These are phyloP conservation scores for Labyrinthula sp. DNA, from an alignment of 352 stramenopile genomes.

Conservation along the genomic window DNA sequence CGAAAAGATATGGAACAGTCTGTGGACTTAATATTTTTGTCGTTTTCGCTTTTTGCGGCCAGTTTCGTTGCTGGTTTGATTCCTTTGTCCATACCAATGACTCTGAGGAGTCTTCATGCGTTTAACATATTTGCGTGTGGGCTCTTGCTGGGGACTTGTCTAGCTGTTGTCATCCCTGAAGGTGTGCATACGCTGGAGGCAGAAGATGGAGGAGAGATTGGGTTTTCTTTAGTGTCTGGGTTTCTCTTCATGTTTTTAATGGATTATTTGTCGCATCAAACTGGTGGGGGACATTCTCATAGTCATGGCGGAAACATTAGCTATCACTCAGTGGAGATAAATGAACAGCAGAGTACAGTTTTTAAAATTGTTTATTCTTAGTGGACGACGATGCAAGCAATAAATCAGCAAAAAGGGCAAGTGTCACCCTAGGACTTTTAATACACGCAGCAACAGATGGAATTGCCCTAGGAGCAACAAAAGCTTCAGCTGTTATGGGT, in stretches of 20 bases:
- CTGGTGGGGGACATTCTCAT: background rate
- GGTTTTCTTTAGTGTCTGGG: conserved; percentile 8
- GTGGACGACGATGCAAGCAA: background rate
- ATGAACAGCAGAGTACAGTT: background rate
- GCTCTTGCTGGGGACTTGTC: conserved; percentile 14
- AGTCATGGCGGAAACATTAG: background rate
- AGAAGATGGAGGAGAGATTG: background rate
- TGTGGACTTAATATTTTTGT: no score
- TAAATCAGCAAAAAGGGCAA: conserved; percentile 12
- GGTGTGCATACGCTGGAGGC: conserved; percentile 14
- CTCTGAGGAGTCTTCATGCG: background rate
- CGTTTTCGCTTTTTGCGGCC: no score
- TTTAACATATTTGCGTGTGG: conserved; percentile 10
- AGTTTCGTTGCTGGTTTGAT: conserved; percentile 15
- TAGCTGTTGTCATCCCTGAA: conserved; percentile 22
- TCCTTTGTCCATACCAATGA: conserved; percentile 12
- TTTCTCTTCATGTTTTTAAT: conserved; percentile 24
- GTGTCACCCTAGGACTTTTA: conserved; percentile 11
- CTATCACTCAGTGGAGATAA: background rate
- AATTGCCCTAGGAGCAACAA: conserved; percentile 18
- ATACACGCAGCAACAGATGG: conserved; percentile 17
- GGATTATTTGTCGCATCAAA: conserved; percentile 5
- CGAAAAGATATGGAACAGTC: no score
- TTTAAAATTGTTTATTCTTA: background rate
- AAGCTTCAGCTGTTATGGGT: background rate